These are phyloP conservation scores for Ogataea nakhonphanomensis DNA, from an alignment of 805 yeast species.

Conservation along the genomic window DNA sequence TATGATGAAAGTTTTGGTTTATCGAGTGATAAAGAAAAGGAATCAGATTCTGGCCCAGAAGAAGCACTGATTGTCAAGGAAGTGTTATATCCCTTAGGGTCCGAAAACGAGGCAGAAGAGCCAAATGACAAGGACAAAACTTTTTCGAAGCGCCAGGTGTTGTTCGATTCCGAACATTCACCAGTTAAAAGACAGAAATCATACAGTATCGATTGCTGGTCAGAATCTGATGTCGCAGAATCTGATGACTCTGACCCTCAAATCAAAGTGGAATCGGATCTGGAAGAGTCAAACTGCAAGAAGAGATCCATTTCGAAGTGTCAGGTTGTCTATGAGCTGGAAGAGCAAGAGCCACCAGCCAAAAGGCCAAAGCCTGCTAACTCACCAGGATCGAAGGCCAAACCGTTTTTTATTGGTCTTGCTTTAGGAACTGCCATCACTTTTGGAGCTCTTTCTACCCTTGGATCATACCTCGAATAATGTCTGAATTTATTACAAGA, in stretches of 20 bases:
- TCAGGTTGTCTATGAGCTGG: conserved; percentile 4
- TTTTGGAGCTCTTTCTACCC: conserved; percentile 26
- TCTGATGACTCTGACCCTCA: conserved; percentile 2
- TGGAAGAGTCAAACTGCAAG: background rate
- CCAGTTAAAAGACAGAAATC: no score
- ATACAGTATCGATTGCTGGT: no score
- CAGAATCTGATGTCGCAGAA: no score
- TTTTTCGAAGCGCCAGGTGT: no score
- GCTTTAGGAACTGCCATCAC: conserved; percentile 22
- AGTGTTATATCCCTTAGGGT: background rate
- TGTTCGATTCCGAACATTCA: no score
- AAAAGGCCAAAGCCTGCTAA: conserved; percentile 1
- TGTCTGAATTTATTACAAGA: conserved; percentile 1
- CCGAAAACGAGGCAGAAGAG: background rate
- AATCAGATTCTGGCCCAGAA: conserved; percentile 16
- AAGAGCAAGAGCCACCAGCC: background rate
- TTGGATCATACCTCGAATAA: conserved; percentile 20
- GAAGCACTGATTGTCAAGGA: conserved; percentile 11
- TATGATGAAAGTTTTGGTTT: background rate
- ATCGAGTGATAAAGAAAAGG: background rate
- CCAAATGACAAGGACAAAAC: no score
- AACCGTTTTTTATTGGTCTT: conserved; percentile 17
- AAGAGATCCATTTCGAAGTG: conserved; percentile 2
- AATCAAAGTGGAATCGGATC: conserved; percentile 4
- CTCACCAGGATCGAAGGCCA: background rate